Percentiles rank a stretch among this genome's conserved stretches.
These are phyloP conservation scores for Apiospora koreana DNA, from an alignment of 2,329 filamentous ascomycete genomes.

Conservation along the genomic window DNA sequence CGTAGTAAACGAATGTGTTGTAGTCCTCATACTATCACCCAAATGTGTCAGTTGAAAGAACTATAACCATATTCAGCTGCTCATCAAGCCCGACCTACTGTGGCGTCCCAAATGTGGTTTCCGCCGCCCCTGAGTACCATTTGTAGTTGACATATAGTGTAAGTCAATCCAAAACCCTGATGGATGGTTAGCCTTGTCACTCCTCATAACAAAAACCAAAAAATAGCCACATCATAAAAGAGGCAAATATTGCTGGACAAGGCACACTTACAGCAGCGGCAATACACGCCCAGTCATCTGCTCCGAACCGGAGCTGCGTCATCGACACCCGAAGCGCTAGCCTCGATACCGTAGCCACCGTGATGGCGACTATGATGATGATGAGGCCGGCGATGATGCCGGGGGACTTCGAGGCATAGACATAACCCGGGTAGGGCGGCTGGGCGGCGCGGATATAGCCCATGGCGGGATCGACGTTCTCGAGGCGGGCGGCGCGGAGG, in stretches of 20 bases:
- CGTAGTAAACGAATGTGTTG: conserved; percentile 27
- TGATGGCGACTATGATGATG: conserved; percentile 30
- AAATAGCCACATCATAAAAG: background rate
- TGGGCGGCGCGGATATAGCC: conserved; percentile 23
- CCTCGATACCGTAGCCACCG: conserved; percentile 28
- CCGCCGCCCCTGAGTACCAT: conserved; percentile 25
- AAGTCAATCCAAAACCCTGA: conserved; percentile 26
- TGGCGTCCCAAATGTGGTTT: conserved; percentile 33
- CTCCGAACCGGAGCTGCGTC: conserved; percentile 30
- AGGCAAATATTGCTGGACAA: background rate
- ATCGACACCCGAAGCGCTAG: conserved; percentile 28
- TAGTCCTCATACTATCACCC: conserved; percentile 29
- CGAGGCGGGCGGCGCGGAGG: conserved; percentile 21
- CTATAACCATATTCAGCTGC: background rate
- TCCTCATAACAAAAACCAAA: background rate
- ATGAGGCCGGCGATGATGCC: conserved; percentile 30
- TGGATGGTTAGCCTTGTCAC: background rate
- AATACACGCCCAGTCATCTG: conserved; percentile 35
- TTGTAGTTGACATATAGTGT: conserved; percentile 28
- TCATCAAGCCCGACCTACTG: conserved; percentile 13
- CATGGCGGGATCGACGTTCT: conserved; percentile 20
- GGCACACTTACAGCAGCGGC: conserved; percentile 31
- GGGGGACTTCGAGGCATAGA: conserved; percentile 26
- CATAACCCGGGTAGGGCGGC: conserved; percentile 20
- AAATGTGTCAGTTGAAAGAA: background rate